A percentile compares a stretch with the other conserved stretches of the same genome.
Conservation (phyloP, 495 filamentous ascomycete genomes). For the Halenospora varia region DNA sequence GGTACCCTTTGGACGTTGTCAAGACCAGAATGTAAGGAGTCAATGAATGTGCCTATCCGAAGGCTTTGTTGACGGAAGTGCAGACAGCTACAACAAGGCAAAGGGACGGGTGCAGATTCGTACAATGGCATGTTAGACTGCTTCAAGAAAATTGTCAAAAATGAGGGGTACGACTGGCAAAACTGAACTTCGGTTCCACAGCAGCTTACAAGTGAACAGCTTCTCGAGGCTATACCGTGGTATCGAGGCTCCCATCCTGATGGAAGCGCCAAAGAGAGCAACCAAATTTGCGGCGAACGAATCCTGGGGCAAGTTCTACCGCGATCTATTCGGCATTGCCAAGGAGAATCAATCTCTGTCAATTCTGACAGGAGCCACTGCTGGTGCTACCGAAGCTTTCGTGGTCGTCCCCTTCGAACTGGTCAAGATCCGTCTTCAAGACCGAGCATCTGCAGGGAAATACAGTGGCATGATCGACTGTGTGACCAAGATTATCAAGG, state of each 20-base stretch:
- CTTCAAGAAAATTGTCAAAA: conserved; percentile 90
- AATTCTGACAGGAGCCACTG: conserved; percentile 86
- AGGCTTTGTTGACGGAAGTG: conserved; percentile 26
- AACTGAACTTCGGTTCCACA: background rate
- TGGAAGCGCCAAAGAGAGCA: conserved; percentile 98
- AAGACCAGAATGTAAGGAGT: conserved; percentile 88
- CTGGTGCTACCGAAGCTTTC: conserved; percentile 93
- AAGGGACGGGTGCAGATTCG: conserved; percentile 62
- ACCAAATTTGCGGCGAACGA: conserved; percentile 99
- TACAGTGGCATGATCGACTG: conserved; percentile 94
- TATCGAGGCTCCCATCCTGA: conserved; percentile 91
- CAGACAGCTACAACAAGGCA: conserved; percentile 83
- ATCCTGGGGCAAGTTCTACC: conserved; percentile 92
- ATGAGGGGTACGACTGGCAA: conserved; percentile 68
- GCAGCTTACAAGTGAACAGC: conserved; percentile 37
- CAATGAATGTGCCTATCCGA: background rate
- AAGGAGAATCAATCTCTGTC: conserved; percentile 91
- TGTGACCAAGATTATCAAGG: conserved; percentile 75
- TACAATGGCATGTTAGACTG: conserved; percentile 99
- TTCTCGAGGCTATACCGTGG: conserved; percentile 90
- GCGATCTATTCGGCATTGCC: conserved; percentile 69
- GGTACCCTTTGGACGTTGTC: conserved; percentile 98
- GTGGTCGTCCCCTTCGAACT: conserved; percentile 94
- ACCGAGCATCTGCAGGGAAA: conserved; percentile 88
- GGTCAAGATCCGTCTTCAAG: conserved; percentile 94